Evolutionary conservation across 208 protist genomes (phyloP).

Genomic region (Trichomonas vaginalis): DNA sequence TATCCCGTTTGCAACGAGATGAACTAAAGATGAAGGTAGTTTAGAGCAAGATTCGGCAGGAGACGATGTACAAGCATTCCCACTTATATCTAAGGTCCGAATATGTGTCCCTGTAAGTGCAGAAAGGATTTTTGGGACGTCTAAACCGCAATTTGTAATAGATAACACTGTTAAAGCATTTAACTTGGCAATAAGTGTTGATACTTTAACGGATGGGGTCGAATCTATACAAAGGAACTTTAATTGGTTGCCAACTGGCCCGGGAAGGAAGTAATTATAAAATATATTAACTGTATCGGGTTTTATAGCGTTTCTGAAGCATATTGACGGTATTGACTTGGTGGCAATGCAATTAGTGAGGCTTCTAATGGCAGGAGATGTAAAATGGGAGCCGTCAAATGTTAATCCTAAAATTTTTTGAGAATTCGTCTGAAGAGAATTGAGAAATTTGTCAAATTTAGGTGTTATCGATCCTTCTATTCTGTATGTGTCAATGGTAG

Average conservation of each 20-base stretch:
- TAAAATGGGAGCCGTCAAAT: not conserved
- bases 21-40: not conserved
- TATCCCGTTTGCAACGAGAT: not conserved
- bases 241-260: not conserved
- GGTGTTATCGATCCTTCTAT: not conserved
- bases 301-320: not conserved
- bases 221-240: not conserved
- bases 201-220: not conserved
- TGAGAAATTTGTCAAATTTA: not conserved
- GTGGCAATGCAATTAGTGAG: not conserved
- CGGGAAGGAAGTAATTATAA: not conserved
- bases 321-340: not conserved
- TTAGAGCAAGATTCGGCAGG: not conserved
- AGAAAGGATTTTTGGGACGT: not conserved
- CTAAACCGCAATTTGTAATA: not conserved
- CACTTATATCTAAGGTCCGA: not conserved
- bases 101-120: not conserved
- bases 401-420: not conserved
- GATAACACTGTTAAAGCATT: not conserved
- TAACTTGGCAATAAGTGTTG: not conserved
- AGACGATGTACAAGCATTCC: not conserved
- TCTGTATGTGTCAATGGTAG: not conserved
- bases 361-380: not conserved
- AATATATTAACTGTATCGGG: not conserved
- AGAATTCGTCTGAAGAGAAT: not conserved